A percentile compares a stretch with the other conserved stretches of the same genome.
These are phyloP conservation scores for Quercus engelmannii DNA, from an alignment of 306 rosid species.

Conservation along the genomic window DNA sequence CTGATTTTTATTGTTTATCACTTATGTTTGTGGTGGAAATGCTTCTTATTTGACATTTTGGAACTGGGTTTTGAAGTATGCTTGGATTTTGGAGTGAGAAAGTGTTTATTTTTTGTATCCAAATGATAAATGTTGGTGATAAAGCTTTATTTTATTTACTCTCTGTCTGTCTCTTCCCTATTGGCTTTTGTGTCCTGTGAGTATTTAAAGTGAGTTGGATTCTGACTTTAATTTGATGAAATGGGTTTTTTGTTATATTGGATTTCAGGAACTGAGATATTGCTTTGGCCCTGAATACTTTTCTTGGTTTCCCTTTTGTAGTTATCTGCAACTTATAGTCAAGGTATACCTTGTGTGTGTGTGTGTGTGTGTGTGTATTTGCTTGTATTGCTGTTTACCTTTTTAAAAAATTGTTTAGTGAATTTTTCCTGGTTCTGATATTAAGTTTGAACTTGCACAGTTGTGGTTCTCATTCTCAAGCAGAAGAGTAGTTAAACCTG, in stretches of 20 bases:
- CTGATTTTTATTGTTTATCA: neutral
- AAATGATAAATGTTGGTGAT: neutral
- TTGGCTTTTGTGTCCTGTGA: neutral
- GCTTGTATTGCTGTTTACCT: neutral
- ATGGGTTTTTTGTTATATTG: neutral
- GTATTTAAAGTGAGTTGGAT: neutral
- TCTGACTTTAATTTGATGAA: neutral
- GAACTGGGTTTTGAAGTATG: neutral
- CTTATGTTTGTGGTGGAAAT: neutral
- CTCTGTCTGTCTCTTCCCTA: neutral
- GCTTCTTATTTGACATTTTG: neutral
- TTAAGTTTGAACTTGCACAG: constrained; percentile 22
- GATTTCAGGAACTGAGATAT: neutral
- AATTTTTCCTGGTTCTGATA: constrained; percentile 1
- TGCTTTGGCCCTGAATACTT: neutral
- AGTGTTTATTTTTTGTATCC: neutral
- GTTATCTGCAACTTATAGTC: neutral
- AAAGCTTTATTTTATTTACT: neutral
- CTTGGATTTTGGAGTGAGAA: neutral
- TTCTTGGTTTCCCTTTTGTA: neutral
- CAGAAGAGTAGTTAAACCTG: constrained; percentile 6
- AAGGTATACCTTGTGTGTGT: neutral
- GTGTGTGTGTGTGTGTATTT: neutral
- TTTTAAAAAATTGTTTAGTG: neutral
- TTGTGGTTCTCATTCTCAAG: constrained; percentile 9